A percentile compares a stretch with the other conserved stretches of the same genome.
Evolutionary conservation across 352 stramenopile species (phyloP).

Genomic region (Blastocystis sp.): DNA sequence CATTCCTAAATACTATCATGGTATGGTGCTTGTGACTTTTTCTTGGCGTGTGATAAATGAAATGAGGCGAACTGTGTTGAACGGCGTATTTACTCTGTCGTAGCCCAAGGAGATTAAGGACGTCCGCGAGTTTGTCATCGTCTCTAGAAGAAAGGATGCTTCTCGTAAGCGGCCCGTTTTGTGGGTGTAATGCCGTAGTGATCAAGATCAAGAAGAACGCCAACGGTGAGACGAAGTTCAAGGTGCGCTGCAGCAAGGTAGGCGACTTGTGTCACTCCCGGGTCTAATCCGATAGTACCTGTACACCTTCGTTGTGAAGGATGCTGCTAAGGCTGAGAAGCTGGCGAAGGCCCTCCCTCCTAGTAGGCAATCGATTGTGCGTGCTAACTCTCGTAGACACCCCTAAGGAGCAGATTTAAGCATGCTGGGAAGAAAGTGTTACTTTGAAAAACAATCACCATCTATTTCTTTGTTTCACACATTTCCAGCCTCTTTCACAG

Average conservation of each 20-base stretch:
- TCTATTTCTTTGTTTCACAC: constrained; percentile 53
- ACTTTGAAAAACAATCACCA: constrained; percentile 65
- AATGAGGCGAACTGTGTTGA: not conserved
- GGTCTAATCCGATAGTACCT: constrained; percentile 51
- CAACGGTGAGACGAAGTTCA: constrained; percentile 67
- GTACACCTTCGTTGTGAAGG: constrained; percentile 69
- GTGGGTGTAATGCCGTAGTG: constrained; percentile 31
- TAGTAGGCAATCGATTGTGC: constrained; percentile 24
- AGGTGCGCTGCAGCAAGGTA: constrained; percentile 69
- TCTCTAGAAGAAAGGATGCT: constrained; percentile 67
- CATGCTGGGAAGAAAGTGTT: constrained; percentile 20
- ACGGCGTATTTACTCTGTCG: not conserved
- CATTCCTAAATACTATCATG: constrained; percentile 56
- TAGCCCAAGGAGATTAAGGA: constrained; percentile 69
- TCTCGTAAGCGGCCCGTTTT: constrained; percentile 6
- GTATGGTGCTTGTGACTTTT: not conserved
- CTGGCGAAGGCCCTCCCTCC: constrained; percentile 59
- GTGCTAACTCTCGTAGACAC: constrained; percentile 9
- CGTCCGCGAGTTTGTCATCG: constrained; percentile 54
- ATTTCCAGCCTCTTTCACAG: too few relatives aligned
- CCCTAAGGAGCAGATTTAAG: constrained; percentile 24
- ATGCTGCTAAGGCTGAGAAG: constrained; percentile 66
- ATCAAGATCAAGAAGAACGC: constrained; percentile 69
- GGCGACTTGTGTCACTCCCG: not conserved
- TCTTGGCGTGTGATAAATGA: not conserved